Percentiles rank a stretch among this genome's conserved stretches.
Conservation (phyloP, 257 asterid genomes). For the Przewalskia tangutica region DNA sequence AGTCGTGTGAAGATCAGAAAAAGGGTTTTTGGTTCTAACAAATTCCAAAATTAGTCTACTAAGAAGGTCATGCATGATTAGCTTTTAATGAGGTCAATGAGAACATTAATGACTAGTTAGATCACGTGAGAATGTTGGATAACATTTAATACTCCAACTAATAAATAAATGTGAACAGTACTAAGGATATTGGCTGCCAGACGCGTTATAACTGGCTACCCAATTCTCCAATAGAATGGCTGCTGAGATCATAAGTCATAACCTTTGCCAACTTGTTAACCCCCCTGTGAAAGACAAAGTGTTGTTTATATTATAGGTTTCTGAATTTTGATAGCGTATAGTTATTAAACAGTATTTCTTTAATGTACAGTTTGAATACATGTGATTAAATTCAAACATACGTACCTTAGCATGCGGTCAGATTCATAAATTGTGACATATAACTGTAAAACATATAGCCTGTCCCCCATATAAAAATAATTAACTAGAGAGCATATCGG, state of each 20-base stretch:
- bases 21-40: background rate
- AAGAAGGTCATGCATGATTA: background rate
- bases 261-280: background rate
- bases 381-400: background rate
- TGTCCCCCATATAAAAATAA: background rate
- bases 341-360: background rate
- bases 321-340: background rate
- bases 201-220: constrained; percentile 13
- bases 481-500: background rate
- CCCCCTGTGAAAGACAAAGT: constrained; percentile 1
- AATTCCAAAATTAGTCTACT: background rate
- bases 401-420: background rate
- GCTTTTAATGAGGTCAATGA: background rate
- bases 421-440: background rate
- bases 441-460: background rate
- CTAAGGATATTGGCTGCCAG: background rate
- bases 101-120: background rate
- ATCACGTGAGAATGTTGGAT: constrained; percentile 10
- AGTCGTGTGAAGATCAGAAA: background rate
- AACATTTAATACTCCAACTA: background rate
- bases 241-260: background rate
- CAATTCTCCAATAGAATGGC: constrained; percentile 1
- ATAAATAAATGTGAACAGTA: background rate
- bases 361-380: background rate
- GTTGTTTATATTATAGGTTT: background rate